Base-by-base conservation (phyloP, 805 yeast species). In the Candida patagonica region DNA sequence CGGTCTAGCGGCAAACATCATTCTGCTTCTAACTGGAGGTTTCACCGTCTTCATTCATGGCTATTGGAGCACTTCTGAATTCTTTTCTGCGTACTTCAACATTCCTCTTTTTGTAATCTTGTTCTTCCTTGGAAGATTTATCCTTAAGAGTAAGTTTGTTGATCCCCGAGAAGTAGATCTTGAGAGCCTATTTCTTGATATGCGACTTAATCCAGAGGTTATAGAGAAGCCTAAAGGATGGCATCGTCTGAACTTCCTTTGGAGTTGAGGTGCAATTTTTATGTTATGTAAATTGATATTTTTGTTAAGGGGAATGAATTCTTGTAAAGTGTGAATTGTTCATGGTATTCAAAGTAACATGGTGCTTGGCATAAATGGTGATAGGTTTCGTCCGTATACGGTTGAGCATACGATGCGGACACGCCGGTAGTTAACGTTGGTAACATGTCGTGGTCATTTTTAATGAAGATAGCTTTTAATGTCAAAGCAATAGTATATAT, bases 31-130 rank as follows among this genome's bases (percentile, higher is more conserved):
- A 57, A 60, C 74, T 26, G 72, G 71, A 47, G 92, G 92, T 5
- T 82, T 80, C 59, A 60, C 70, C 2, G 80, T 75, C 1, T 81
- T 83, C 57, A 55, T 76, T 35, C 77, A 76, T 8, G 80, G 79
- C 10, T 50, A 60, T 35, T 82, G 87, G 84, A 56, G 66, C 10
- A 66, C 67, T 16, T 66, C 74, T 44, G 61, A 63, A n/a, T 82
- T 82, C 60, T 62, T 81, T 50, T 80, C 74, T 61, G 70, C 71
- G 50, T 82, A 82, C 54, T 61, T 83, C 43, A 76, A 78, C 76
- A 66, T 82, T 8, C 80, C 80, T 44, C 54, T 73, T 35, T 66
- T 66, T 40, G 49, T 73, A 25, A 67, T 49, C 0, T 51, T 71
- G 16, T 74, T 60, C 71, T 12, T 10, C 17, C 7, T 29, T 4